phyloP scores from a whole-genome alignment of 192 early-diverging fungal genomes.

The Coemansia sp. region DNA sequence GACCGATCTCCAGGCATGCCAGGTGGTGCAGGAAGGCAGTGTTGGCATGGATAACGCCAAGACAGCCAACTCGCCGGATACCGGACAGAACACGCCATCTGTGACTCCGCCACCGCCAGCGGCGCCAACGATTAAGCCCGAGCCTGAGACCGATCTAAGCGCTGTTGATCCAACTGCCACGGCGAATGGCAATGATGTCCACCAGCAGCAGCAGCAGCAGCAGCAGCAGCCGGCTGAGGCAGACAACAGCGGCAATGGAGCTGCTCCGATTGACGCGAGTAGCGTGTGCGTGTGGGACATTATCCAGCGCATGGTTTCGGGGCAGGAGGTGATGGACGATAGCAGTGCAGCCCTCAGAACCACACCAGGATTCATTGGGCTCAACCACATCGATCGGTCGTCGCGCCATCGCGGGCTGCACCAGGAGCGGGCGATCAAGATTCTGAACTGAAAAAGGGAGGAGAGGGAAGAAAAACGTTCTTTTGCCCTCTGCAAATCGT shows the following conservation, averaged over 20 bases:
- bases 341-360: neutral
- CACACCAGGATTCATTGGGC: conserved; percentile 26
- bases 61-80: conserved; percentile 12
- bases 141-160: neutral
- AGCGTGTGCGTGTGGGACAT: conserved; percentile 37
- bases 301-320: conserved; percentile 18
- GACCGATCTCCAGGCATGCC: conserved; percentile 17
- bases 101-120: conserved; percentile 16
- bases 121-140: neutral
- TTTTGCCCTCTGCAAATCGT: neutral
- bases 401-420: conserved; percentile 38
- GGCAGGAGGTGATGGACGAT: conserved; percentile 10
- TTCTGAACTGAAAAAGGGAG: conserved; percentile 27
- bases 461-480: neutral
- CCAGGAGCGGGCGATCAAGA: conserved; percentile 36
- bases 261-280: neutral
- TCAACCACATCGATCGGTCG: conserved; percentile 39
- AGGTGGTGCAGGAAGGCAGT: conserved; percentile 25
- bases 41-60: conserved; percentile 3
- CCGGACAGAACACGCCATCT: conserved; percentile 13
- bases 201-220: no score
- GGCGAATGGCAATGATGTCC: neutral
- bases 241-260: neutral
- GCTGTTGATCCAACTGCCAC: neutral
- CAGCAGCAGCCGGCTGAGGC: neutral